Evolutionary conservation across 345 rosid genomes (phyloP), one percentile per base, ranked within the genome.

Genomic region (Anacardium occidentale): DNA sequence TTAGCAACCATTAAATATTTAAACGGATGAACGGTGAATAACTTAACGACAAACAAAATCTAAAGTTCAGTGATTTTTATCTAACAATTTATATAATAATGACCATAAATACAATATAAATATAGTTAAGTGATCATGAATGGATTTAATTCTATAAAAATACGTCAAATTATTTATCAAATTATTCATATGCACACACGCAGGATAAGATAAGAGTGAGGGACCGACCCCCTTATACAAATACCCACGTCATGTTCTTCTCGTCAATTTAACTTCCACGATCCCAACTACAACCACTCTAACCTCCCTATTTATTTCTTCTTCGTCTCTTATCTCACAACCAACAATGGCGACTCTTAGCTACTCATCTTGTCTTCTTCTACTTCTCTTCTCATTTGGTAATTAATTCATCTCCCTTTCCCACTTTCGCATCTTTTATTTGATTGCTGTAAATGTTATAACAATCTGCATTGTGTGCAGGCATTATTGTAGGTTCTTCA

Each of bases 301-400:
- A 59, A 56, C 64, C 73, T 37, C 59, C 22, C n/a, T 72, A 7
- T 55, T 56, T 14, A 52, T 14, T 22, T 66, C 20, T 17, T 64
- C 54, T 7, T 10, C 45, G 2, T 54, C 69, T 40, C 7, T 37
- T 9, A 5, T 37, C 24, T 22, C 20, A 25, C 62, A 59, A 22
- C 13, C 51, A 34, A 59, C 22, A 51, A 84, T 81, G 83, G 77
- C 72, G 40, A 45, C 32, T 29, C 32, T 59, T 53, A 2, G 15
- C 58, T 57, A 62, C 21, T 21, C 48, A 24, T 34, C 69, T 69
- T 62, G 0, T 77, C 75, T 71, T 51, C 78, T 71, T 24, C 67
- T 78, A 1, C 66, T 77, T 26, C 32, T 83, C 54, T 55, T 81
- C 74, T 75, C 75, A 0, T 66, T 73, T 21, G 82, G 82, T 79